Evolutionary conservation across 2,329 filamentous ascomycete genomes (phyloP), one percentile per base, ranked within the genome.

Genomic region (Clarireedia sp.): DNA sequence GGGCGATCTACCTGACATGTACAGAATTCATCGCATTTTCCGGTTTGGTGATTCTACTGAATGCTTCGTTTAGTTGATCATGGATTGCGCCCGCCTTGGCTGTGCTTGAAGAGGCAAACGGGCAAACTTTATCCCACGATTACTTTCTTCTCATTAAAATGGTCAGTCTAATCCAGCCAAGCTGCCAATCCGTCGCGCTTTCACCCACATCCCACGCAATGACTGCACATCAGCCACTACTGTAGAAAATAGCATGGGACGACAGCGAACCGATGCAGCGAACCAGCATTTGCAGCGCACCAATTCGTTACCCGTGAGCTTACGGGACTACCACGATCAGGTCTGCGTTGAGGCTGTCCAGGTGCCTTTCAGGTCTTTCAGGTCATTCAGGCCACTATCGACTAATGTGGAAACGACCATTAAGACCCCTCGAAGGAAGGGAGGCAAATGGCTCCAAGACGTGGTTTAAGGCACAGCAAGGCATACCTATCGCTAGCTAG

Each of bases 391-490:
- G 29, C 29, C 29, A 33, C 10, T 14, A 33, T 4, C 12, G 12
- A 12, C 40, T 17, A 21, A 43, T 12, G 17, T 10, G n/a, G 40
- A 21, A 17, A 9, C 17, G 21, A 8, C 23, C 16, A n/a, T n/a
- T 41, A 9, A 41, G 10, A 41, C 8, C 17, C 38, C 40, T 12
- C 40, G 40, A 43, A 19, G 40, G 21, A 43, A 43, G 40, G 29
- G 29, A 33, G 29, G 29, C 29, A 33, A 33, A 33, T 33, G 29
- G 29, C 29, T 33, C 29, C 29, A 33, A 33, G 40, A 43, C 14
- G 17, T 43, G 40, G 17, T 43, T 43, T 19, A 43, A 10, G 54
- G 48, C 54, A 46, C 41, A 46, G 54, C 48, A 55, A 51, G 48
- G 48, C 48, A 50, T 26, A 26, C 19, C 14, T 16, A 24, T 21